Evolutionary conservation across 2,329 filamentous ascomycete species (phyloP).

Genomic region (Neofusicoccum sp.): DNA sequence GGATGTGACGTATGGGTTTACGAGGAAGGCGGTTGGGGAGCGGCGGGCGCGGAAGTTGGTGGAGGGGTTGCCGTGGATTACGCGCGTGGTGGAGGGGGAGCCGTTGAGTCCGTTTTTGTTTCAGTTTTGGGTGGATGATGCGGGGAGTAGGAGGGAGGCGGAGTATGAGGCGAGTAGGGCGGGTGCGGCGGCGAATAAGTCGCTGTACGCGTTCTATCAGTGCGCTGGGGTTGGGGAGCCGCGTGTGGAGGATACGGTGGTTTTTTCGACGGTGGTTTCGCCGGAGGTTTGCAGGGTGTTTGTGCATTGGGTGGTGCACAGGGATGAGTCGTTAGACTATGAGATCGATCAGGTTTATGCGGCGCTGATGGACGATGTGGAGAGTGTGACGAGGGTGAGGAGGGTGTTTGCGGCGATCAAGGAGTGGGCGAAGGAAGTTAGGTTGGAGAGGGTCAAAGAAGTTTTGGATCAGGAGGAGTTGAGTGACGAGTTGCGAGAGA

Average conservation of each 20-base stretch:
- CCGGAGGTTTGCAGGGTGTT: neutral
- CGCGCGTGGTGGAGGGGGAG: neutral
- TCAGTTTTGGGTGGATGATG: neutral
- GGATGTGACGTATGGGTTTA: neutral
- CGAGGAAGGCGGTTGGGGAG: neutral
- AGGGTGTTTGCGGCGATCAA: neutral
- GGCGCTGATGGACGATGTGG: neutral
- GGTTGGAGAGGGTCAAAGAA: conserved; percentile 75
- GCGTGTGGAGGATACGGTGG: neutral
- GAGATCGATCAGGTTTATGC: neutral
- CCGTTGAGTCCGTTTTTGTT: neutral
- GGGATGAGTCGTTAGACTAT: too few species aligned
- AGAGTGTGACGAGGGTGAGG: neutral
- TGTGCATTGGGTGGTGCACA: neutral
- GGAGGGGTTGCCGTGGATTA: neutral
- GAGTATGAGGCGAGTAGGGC: neutral
- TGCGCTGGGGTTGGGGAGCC: too few species aligned
- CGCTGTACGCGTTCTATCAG: neutral
- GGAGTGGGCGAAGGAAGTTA: neutral
- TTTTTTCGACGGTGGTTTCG: neutral
- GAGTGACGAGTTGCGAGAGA: conserved; percentile 68
- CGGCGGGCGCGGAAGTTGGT: neutral
- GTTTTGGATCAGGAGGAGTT: conserved; percentile 92
- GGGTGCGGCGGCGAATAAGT: neutral
- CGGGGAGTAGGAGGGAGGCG: neutral